Percentiles rank a stretch among this genome's conserved stretches.
Evolutionary conservation across 495 filamentous ascomycete genomes (phyloP).

Genomic region (Diplogelasinospora grovesii): DNA sequence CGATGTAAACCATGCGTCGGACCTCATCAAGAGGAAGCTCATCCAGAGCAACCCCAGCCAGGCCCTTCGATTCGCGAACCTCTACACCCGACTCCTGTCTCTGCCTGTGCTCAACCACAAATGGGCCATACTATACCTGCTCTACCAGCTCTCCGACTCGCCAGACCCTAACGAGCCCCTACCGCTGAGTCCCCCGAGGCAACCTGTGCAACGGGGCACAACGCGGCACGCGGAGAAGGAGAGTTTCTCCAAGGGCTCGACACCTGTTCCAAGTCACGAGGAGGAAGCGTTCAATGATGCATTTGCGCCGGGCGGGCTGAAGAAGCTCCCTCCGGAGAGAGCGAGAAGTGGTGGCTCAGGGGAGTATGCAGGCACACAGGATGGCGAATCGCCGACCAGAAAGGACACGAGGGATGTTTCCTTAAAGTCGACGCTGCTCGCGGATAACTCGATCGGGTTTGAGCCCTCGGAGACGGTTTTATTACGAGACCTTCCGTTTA

Average conservation of each 20-base stretch:
- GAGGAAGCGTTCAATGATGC: slow-evolving; percentile 46
- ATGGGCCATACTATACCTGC: slow-evolving; percentile 90
- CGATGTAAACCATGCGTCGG: slow-evolving; percentile 83
- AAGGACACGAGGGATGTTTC: slow-evolving; percentile 35
- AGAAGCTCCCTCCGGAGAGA: slow-evolving; percentile 30
- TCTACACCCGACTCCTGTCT: slow-evolving; percentile 79
- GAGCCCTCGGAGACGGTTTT: slow-evolving; percentile 64
- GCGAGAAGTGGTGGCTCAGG: slow-evolving; percentile 17
- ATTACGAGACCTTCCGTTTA: slow-evolving; percentile 86
- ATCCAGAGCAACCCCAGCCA: slow-evolving; percentile 74
- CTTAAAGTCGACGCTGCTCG: slow-evolving; percentile 44
- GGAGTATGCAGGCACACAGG: slow-evolving; percentile 12
- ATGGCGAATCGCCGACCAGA: slow-evolving; percentile 11
- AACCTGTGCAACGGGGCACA: slow-evolving; percentile 10
- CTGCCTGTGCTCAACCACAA: slow-evolving; percentile 90
- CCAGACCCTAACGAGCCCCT: slow-evolving; percentile 40
- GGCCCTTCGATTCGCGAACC: slow-evolving; percentile 78
- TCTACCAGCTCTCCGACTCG: slow-evolving; percentile 71
- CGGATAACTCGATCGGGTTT: slow-evolving; percentile 44
- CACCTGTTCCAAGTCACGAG: slow-evolving; percentile 19
- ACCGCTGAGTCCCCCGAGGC: slow-evolving; percentile 24
- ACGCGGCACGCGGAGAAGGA: slow-evolving; percentile 14
- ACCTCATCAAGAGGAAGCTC: slow-evolving; percentile 83
- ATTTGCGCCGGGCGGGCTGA: slow-evolving; percentile 48
- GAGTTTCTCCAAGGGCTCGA: slow-evolving; percentile 17